Conservation (phyloP, 2,329 filamentous ascomycete species). For the Botrytis sinoallii region DNA sequence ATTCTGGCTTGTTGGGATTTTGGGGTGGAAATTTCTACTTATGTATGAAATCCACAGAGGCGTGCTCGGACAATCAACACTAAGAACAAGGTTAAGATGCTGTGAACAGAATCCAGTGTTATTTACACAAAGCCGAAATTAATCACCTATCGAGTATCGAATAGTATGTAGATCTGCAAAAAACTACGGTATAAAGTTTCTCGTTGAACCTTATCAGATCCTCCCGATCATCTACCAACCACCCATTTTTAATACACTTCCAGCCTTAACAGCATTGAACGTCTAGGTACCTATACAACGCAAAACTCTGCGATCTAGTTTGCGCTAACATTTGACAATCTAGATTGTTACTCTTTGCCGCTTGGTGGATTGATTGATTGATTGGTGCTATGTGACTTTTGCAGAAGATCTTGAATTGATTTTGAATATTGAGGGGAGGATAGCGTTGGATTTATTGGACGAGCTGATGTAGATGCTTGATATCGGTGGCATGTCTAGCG, state of each 20-base stretch:
- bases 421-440: fast-evolving
- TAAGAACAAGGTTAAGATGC: not conserved
- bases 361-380: not conserved
- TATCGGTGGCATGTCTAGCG: not conserved
- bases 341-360: not conserved
- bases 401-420: not conserved
- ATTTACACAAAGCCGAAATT: not conserved
- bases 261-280: not conserved
- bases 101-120: not conserved
- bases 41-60: not conserved
- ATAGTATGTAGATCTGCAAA: not conserved
- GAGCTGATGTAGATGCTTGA: not conserved
- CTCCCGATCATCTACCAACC: too few species aligned
- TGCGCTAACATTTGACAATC: not conserved
- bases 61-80: not conserved
- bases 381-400: not conserved
- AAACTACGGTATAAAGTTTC: not conserved
- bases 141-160: not conserved
- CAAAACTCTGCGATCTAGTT: not conserved
- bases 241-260: not conserved
- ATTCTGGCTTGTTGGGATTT: not conserved
- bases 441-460: too few species aligned
- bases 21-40: not conserved
- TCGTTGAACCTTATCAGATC: not conserved
- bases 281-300: too few species aligned